Evolutionary conservation across 352 stramenopile species (phyloP), one percentile per base, ranked within the genome.

Genomic region (Phytophthora macrochlamydospora): DNA sequence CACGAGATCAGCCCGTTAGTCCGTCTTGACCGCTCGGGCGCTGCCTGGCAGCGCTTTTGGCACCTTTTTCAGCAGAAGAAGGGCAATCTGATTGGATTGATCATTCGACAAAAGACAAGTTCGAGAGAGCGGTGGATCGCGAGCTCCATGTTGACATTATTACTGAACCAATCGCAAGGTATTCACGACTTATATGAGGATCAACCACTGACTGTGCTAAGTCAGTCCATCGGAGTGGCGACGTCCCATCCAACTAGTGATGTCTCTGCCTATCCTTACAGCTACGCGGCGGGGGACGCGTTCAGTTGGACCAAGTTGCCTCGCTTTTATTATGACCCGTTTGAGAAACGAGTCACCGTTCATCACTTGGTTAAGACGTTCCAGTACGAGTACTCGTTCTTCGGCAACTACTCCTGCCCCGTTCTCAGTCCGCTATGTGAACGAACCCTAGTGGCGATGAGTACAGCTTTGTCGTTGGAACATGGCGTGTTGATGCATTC

Each of bases 281-380:
- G 73, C 40, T 89, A 89, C 32, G 59, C 76, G 1, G 56, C 69
- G 29, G 73, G 76, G 6, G 62, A 78, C 6, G 82, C 77, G 6
- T 92, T 92, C 59, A 53, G 66, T 1, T 92, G 82, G 82, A 85
- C 65, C 18, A 89, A 88, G 64, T 55, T 88, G 50, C 78, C 81
- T 55, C 72, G 83, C 3, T 90, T 82, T 67, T 78, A 85, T 55
- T 91, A 85, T 51, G 81, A 89, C 2, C 69, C 75, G 0, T 86
- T 83, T 29, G 79, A 85, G 51, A 82, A 79, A 55, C 81, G 66
- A 33, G 87, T 75, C 37, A 71, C 79, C 7, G 62, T 92, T 32
- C 79, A 87, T 30, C 82, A 92, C 29, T 64, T 73, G 35, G 70
- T 89, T 1, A 91, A 85, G 60, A 81, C 70, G 0, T 88, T 78